phyloP scores from a whole-genome alignment of 495 filamentous ascomycete species.

The Cairneyella variabilis region DNA sequence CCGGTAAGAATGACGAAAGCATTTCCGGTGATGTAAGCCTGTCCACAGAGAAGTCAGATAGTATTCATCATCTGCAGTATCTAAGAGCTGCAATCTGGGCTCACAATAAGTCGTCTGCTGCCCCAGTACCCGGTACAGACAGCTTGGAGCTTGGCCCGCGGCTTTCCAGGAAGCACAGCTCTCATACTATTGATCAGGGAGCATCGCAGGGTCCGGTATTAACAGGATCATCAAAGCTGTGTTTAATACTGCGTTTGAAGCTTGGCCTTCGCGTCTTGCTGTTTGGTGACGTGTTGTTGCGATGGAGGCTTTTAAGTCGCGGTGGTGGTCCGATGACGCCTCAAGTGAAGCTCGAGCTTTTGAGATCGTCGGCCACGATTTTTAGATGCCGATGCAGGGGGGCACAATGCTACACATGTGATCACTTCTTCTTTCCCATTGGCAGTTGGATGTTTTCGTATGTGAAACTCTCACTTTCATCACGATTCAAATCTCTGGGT shows the following conservation, averaged over 20 bases:
- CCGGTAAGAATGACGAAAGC: constrained; percentile 78
- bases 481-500: no score
- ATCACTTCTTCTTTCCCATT: no score
- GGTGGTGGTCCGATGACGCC: no score
- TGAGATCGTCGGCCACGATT: no score
- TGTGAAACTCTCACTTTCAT: no score
- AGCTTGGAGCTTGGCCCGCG: constrained; percentile 85
- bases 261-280: neutral
- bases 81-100: no score
- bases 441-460: no score
- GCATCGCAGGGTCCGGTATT: constrained; percentile 17
- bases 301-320: no score
- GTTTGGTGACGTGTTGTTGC: neutral
- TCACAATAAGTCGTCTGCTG: constrained; percentile 73
- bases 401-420: no score
- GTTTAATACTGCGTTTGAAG: neutral
- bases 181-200: constrained; percentile 44
- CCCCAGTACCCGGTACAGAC: constrained; percentile 83
- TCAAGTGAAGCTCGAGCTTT: no score
- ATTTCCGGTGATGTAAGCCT: constrained; percentile 89
- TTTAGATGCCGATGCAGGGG: no score
- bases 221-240: neutral
- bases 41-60: constrained; percentile 30
- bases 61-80: neutral
- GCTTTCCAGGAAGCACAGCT: constrained; percentile 86